Base-by-base conservation (phyloP, 495 filamentous ascomycete genomes). In the Pseudomonodictys pantanalensis region DNA sequence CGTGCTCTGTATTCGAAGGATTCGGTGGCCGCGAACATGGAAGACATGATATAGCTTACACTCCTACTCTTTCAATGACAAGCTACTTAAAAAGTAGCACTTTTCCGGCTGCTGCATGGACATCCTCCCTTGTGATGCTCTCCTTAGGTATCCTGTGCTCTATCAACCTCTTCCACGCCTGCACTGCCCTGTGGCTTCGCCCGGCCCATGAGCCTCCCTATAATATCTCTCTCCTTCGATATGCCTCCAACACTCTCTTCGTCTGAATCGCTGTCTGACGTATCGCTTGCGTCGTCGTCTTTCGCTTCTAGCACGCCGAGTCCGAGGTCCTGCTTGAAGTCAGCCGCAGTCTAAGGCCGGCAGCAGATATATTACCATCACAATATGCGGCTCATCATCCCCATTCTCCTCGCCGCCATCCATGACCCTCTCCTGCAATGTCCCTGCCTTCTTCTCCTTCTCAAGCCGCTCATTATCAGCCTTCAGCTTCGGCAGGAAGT, bases 391-490 rank as follows among this genome's bases (percentile, higher is more conserved):
- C 20, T 58, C 60, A 11, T 29, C 57, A 26, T 64, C 64, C 10
- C 33, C 53, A 11, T 56, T 53, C 15, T 41, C 53, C 7, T 56
- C 62, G 15, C 39, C 48, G 8, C 17, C 15, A 29, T 66, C 66
- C 2, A 69, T 44, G 2, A n/a, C 39, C 52, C 33, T 45, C 26
- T 43, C 33, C 52, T 55, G 43, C 45, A 69, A 22, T 18, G 46
- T 62, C 6, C 67, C 67, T 0, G 59, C 63, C 20, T 28, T 17
- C 20, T 44, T 10, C 43, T 55, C 39, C 11, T 17, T 49, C 56
- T 69, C 64, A 15, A 69, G 33, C 43, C 60, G 59, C 50, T 52
- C 54, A 49, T 69, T 69, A 39, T 64, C 64, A 18, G 62, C 62
- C 23, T 62, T 60, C 49, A 69, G 39, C 33, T 60, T 24, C 26